Evolutionary conservation across 495 filamentous ascomycete species (phyloP).

Genomic region (Aspergillus nidulans): DNA sequence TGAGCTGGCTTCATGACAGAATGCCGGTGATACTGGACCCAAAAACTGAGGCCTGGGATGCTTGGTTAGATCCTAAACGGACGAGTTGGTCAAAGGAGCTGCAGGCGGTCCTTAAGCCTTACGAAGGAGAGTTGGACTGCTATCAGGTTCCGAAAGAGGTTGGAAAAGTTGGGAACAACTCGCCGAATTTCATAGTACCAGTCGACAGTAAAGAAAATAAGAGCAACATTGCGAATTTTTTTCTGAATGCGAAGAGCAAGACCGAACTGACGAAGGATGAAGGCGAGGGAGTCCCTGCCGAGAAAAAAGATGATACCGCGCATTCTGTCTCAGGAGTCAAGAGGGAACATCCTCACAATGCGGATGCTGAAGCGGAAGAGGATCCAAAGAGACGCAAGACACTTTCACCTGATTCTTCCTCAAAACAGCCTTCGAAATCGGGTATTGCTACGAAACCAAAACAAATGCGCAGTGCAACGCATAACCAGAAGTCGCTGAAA

Average conservation of each 20-base stretch:
- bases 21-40: slow-evolving; percentile 93
- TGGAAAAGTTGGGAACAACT: slow-evolving; percentile 93
- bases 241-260: slow-evolving; percentile 53
- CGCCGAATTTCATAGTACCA: slow-evolving; percentile 74
- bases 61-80: slow-evolving; percentile 74
- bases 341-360: slow-evolving; percentile 46
- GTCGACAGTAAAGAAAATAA: slow-evolving; percentile 81
- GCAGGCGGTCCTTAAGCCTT: slow-evolving; percentile 72
- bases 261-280: slow-evolving; percentile 16
- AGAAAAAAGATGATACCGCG: slow-evolving; percentile 38
- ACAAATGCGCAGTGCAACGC: slow-evolving; percentile 36
- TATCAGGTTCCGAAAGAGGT: slow-evolving; percentile 87
- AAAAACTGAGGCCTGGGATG: slow-evolving; percentile 61
- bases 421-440: slow-evolving; percentile 17
- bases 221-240: slow-evolving; percentile 89
- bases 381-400: slow-evolving; percentile 28
- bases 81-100: slow-evolving; percentile 73
- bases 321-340: slow-evolving; percentile 51
- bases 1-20: slow-evolving; percentile 83
- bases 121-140: slow-evolving; percentile 71
- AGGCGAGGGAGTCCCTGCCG: slow-evolving; percentile 22
- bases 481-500: slow-evolving; percentile 46
- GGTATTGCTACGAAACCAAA: slow-evolving; percentile 14
- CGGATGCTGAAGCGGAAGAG: slow-evolving; percentile 14
- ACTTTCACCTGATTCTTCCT: slow-evolving; percentile 17